Evolutionary conservation across 768 basidiomycete species (phyloP).

Genomic region (Pisolithus sp.): DNA sequence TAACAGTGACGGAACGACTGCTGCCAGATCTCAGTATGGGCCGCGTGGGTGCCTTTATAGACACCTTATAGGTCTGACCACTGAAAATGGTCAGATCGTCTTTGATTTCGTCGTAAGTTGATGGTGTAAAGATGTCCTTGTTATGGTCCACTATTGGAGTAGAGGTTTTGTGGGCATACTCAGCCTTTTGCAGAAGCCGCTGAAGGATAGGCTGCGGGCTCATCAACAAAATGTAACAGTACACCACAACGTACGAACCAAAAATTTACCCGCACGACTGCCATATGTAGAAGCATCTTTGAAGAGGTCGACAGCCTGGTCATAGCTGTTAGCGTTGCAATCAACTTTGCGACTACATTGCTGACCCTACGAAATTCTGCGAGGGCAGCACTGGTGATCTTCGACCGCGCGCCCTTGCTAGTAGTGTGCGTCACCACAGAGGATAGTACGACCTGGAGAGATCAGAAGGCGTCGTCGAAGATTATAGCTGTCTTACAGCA

Average conservation of each 20-base stretch:
- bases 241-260: conserved; percentile 36
- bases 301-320: conserved; percentile 55
- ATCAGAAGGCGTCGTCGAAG: conserved; percentile 2
- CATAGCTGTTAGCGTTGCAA: not conserved
- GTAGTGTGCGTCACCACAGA: conserved; percentile 70
- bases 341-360: not conserved
- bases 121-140: conserved; percentile 52
- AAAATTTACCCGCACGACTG: conserved; percentile 63
- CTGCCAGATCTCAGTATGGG: conserved; percentile 3
- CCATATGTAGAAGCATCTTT: conserved; percentile 54
- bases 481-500: conserved; percentile 34
- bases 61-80: conserved; percentile 63
- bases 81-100: conserved; percentile 74
- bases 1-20: conserved; percentile 4
- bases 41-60: conserved; percentile 35
- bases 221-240: conserved; percentile 1
- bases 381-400: conserved; percentile 66
- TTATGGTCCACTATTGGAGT: conserved; percentile 39
- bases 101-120: conserved; percentile 38
- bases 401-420: conserved; percentile 39
- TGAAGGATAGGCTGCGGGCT: conserved; percentile 53
- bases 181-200: conserved; percentile 56
- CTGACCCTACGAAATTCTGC: conserved; percentile 44
- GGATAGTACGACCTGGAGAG: conserved; percentile 60
- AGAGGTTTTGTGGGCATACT: conserved; percentile 43